Evolutionary conservation across 2,329 filamentous ascomycete species (phyloP).

Genomic region (Xylaria digitata): DNA sequence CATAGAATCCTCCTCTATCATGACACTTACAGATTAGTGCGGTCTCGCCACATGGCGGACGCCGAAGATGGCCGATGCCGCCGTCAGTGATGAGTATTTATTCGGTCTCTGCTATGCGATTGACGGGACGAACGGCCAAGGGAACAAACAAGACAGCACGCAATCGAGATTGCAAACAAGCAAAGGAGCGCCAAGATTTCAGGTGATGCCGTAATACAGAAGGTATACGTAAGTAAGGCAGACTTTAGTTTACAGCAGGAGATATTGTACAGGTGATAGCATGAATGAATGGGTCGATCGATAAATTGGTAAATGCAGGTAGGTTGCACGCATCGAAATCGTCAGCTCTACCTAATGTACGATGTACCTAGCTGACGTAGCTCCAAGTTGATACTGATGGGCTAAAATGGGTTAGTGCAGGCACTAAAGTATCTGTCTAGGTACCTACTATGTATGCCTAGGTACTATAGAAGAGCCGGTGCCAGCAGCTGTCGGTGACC

Average conservation of each 20-base stretch:
- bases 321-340: conserved; percentile 11
- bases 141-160: conserved; percentile 1
- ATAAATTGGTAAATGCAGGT: not conserved
- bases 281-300: conserved; percentile 9
- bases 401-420: conserved; percentile 14
- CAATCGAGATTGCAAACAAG: conserved; percentile 12
- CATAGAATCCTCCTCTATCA: not conserved
- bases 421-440: too few relatives aligned
- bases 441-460: not conserved
- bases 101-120: conserved; percentile 25
- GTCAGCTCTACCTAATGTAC: conserved; percentile 1
- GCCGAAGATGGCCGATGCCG: conserved; percentile 49
- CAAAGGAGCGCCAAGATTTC: conserved; percentile 17
- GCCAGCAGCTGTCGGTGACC: not conserved
- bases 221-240: conserved; percentile 25
- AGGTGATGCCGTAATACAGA: conserved; percentile 30
- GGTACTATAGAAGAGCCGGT: conserved; percentile 22
- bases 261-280: conserved; percentile 19
- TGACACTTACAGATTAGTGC: conserved; percentile 89
- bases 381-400: conserved; percentile 29
- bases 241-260: conserved; percentile 15
- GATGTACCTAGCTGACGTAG: conserved; percentile 45
- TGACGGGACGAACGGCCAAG: conserved; percentile 14
- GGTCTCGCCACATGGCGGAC: conserved; percentile 96
- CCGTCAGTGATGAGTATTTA: conserved; percentile 38